Evolutionary conservation across 306 rosid species (phyloP).

Genomic region (Ceratonia siliqua): DNA sequence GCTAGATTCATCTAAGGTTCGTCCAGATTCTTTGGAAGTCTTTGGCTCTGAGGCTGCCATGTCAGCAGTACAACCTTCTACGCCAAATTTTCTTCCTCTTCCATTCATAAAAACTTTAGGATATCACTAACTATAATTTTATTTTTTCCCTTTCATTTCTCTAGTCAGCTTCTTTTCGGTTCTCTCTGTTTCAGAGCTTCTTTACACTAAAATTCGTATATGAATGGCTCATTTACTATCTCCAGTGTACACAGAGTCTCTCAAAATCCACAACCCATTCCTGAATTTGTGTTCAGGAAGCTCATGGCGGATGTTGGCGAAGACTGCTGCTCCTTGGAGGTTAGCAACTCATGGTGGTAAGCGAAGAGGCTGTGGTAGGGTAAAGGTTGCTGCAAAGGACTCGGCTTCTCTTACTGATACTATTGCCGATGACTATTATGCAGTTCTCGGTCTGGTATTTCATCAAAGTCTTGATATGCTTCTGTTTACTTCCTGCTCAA

Average conservation of each 20-base stretch:
- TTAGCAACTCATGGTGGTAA: constrained; percentile 41
- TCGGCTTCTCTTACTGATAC: constrained; percentile 48
- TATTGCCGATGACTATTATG: constrained; percentile 84
- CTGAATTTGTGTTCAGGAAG: constrained; percentile 42
- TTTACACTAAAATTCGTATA: background rate
- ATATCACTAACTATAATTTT: background rate
- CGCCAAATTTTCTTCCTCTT: constrained; percentile 58
- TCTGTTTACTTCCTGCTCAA: background rate
- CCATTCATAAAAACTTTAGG: constrained; percentile 33
- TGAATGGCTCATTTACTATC: constrained; percentile 71
- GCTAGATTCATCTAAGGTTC: constrained; percentile 40
- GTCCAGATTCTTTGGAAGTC: constrained; percentile 42
- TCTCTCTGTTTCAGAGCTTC: background rate
- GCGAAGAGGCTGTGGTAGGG: constrained; percentile 52
- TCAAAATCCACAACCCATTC: constrained; percentile 55
- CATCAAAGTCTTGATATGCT: background rate
- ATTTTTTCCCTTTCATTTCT: background rate
- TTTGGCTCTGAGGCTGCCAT: constrained; percentile 65
- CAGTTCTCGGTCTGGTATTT: constrained; percentile 90
- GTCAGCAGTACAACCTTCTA: constrained; percentile 44
- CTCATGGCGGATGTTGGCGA: constrained; percentile 49
- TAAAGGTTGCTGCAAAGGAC: constrained; percentile 58
- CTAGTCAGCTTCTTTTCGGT: background rate
- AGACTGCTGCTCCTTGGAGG: constrained; percentile 35
- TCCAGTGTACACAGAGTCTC: constrained; percentile 67